A percentile compares a stretch with the other conserved stretches of the same genome.
These are phyloP conservation scores for Boletus barrowsii DNA, from an alignment of 768 basidiomycete genomes.

Conservation along the genomic window DNA sequence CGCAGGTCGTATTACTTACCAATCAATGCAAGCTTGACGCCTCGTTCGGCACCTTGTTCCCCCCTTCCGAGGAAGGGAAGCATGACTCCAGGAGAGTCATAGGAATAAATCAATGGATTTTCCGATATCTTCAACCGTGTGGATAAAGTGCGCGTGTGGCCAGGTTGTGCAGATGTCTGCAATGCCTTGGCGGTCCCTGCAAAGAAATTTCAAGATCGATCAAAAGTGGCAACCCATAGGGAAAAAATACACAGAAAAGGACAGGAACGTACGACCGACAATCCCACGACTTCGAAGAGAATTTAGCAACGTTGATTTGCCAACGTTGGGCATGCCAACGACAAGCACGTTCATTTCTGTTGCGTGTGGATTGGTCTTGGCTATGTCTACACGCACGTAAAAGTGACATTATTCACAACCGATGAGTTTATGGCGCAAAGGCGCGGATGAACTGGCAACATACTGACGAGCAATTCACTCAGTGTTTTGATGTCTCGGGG, in stretches of 20 bases:
- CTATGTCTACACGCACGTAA: constrained; percentile 50
- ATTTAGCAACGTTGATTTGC: constrained; percentile 93
- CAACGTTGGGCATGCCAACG: constrained; percentile 98
- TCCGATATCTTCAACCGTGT: constrained; percentile 83
- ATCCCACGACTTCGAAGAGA: constrained; percentile 85
- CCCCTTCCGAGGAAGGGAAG: constrained; percentile 90
- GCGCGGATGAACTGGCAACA: constrained; percentile 33
- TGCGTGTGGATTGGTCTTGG: constrained; percentile 63
- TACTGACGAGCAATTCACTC: constrained; percentile 70
- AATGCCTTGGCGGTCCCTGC: constrained; percentile 84
- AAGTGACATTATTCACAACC: background rate
- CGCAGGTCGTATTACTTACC: constrained; percentile 51
- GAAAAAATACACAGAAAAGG: background rate
- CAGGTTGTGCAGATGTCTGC: constrained; percentile 84
- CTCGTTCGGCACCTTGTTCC: constrained; percentile 81
- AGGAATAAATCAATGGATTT: constrained; percentile 85
- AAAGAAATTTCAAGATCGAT: background rate
- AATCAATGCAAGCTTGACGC: constrained; percentile 89
- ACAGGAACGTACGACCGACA: constrained; percentile 62
- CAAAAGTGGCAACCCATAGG: background rate
- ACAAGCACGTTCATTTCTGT: constrained; percentile 87
- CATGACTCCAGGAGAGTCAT: constrained; percentile 97
- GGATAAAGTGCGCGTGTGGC: constrained; percentile 85
- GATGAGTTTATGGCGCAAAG: background rate
- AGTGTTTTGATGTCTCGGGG: constrained; percentile 62